Base-by-base conservation (phyloP, 1,284 basidiomycete species). In the Leucoagaricus sp. region DNA sequence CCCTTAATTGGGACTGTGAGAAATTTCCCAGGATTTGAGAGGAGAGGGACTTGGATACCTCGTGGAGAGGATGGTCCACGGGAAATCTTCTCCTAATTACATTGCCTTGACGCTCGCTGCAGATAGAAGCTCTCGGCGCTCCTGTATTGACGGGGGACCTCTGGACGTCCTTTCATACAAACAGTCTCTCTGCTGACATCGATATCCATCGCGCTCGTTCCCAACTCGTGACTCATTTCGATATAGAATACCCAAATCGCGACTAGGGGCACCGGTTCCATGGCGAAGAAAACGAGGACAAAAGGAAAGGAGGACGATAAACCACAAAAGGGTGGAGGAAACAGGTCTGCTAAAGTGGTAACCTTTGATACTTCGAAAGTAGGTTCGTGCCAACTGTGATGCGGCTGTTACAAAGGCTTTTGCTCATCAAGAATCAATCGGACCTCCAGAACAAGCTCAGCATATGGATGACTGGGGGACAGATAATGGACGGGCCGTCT, bases 301-400 rank as follows among this genome's bases (percentile, higher is more conserved):
- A 79, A 75, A 61, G 71, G 72, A 60, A 77, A 75, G 59, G 69
- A 66, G 15, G 70, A 74, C 38, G 62, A 62, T 42, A 65, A 64
- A 34, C 45, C 57, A 23, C 25, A 45, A 9, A 34, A 55, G 31
- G 13, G 40, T 5, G 49, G 44, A 48, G 55, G 55, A 17, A 42
- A n/a, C 12, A 57, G 47, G 15, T 25, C 55, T 28, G 31, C 49
- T 28, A 57, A 57, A 23, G 49, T 52, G n/a, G 55, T 57, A 21
- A 57, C 55, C 28, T 57, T 57, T 21, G 55, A 57, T 10, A 52
- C 49, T 45, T 36, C 49, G 45, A 36, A 51, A 29, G 13, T 34
- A 47, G 55, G 55, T 57, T 25, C 25, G 55, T 50, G 31, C 19
- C 15, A 42, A 25, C 41, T 42, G 12, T 33, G 21, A 44, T 31